Conservation (phyloP, 2,329 filamentous ascomycete species). For the Cladosporium sp. region DNA sequence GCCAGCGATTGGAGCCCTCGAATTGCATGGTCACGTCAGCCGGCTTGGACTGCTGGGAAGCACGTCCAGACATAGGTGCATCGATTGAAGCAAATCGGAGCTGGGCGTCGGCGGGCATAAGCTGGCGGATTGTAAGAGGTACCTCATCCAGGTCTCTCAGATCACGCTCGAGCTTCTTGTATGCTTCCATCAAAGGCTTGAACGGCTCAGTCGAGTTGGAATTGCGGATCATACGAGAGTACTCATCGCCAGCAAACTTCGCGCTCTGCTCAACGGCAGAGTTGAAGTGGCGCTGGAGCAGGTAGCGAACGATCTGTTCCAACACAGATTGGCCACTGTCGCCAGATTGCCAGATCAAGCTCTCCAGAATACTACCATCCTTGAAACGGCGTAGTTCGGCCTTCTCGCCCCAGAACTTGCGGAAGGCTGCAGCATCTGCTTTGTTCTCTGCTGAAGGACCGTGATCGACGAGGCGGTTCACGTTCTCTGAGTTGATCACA, state of each 20-base stretch:
- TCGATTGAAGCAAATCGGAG: slow-evolving; percentile 69
- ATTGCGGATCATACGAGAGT: slow-evolving; percentile 41
- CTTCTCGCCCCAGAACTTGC: slow-evolving; percentile 91
- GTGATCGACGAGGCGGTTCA: slow-evolving; percentile 74
- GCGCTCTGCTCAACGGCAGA: slow-evolving; percentile 46
- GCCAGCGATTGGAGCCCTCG: slow-evolving; percentile 90
- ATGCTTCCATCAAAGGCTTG: slow-evolving; percentile 64
- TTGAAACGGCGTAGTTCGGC: slow-evolving; percentile 91
- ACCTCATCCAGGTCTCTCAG: slow-evolving; percentile 75
- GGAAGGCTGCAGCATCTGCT: slow-evolving; percentile 74
- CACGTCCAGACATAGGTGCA: slow-evolving; percentile 46
- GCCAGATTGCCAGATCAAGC: slow-evolving; percentile 72
- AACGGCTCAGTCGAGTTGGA: slow-evolving; percentile 52
- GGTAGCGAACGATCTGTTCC: slow-evolving; percentile 72
- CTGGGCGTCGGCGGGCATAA: slow-evolving; percentile 67
- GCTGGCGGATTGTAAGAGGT: slow-evolving; percentile 78
- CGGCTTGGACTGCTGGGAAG: slow-evolving; percentile 43
- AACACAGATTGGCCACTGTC: slow-evolving; percentile 61
- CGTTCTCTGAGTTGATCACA: slow-evolving; percentile 67
- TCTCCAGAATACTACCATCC: slow-evolving; percentile 90
- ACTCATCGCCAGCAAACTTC: slow-evolving; percentile 44
- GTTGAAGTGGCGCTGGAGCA: slow-evolving; percentile 66
- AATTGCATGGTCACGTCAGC: slow-evolving; percentile 85
- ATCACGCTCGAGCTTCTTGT: slow-evolving; percentile 69
- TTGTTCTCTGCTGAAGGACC: slow-evolving; percentile 84